Evolutionary conservation across 495 filamentous ascomycete species (phyloP), one percentile per base, ranked within the genome.

Genomic region (Astrothelium macrocarpum): DNA sequence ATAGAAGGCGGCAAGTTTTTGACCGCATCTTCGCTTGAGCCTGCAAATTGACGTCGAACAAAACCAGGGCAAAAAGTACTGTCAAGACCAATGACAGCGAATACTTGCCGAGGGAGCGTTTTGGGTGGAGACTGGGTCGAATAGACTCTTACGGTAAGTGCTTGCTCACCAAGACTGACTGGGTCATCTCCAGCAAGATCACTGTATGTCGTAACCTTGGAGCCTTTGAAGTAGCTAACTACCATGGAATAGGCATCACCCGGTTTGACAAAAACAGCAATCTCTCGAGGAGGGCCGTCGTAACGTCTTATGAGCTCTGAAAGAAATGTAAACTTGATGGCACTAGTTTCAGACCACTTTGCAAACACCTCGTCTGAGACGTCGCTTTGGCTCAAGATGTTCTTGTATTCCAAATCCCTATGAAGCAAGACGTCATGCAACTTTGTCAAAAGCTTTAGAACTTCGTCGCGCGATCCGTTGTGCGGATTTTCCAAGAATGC

Each of bases 71-170:
- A 74, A 59, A 84, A 78, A 0, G 78, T 74, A 4, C 78, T 69
- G 62, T 84, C 82, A 53, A 86, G 68, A 0, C 78, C 81, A 66
- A 86, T 71, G 12, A 86, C 75, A 14, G 84, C 73, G 2, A 49
- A 25, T 14, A 26, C 49, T 39, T 45, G 45, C 43, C 58, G n/a
- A 12, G 59, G 64, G 2, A 43, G 14, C 4, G 20, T 26, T 26
- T 20, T 2, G 46, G 34, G 31, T n/a, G 43, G 29, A 1, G 62
- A 14, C 25, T 49, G 34, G 43, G 56, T 59, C 26, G 56, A 29
- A 26, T 49, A 49, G 5, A 49, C 5, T 43, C 60, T 66, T 1
- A 16, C 32, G 20, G 49, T 36, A 43, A 60, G 42, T 20, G 61
- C 36, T 29, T 32, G 23, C 36, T 66, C 65, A 4, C 45, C 45